phyloP scores from a whole-genome alignment of 495 filamentous ascomycete species.

The Aspergillus saccharolyticus region DNA sequence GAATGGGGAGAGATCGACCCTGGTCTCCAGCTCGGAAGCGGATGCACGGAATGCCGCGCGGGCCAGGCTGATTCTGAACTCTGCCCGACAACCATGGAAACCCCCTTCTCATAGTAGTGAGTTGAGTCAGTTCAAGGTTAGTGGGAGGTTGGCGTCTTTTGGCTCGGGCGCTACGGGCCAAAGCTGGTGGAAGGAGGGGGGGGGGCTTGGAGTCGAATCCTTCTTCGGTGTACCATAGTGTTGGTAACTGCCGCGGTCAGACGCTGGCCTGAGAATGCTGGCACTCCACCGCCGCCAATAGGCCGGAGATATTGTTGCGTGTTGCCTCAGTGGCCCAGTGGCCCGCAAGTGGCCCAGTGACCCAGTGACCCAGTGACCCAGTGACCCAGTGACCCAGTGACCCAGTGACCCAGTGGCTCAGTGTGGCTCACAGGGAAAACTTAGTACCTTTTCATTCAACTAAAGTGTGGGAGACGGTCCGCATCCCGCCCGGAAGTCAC shows the following conservation, averaged over 20 bases:
- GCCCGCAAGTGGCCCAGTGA: too few species aligned
- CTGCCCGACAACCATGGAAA: not conserved
- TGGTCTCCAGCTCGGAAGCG: constrained; percentile 14
- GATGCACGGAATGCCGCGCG: constrained; percentile 17
- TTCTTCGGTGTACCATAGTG: constrained; percentile 6
- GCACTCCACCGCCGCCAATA: constrained; percentile 8
- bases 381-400: constrained; percentile 7
- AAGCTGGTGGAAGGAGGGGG: constrained; percentile 8
- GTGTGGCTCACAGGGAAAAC: too few species aligned
- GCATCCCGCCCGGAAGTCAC: constrained; percentile 26
- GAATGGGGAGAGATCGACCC: not conserved
- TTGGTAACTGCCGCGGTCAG: constrained; percentile 13
- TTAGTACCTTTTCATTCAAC: constrained; percentile 3
- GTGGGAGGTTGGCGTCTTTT: constrained; percentile 1
- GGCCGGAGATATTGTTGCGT: constrained; percentile 9
- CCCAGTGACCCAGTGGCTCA: too few species aligned
- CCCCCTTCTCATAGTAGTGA: not conserved
- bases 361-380: too few species aligned
- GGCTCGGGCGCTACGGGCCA: constrained; percentile 14
- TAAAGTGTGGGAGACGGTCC: constrained; percentile 21
- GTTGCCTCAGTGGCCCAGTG: constrained; percentile 8
- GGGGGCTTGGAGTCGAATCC: constrained; percentile 18
- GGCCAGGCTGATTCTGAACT: not conserved
- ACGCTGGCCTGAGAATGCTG: constrained; percentile 8
- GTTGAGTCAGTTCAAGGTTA: not conserved